A percentile compares a stretch with the other conserved stretches of the same genome.
Conservation (phyloP, 371 early-diverging fungal species). For the Nematocida parisii region DNA sequence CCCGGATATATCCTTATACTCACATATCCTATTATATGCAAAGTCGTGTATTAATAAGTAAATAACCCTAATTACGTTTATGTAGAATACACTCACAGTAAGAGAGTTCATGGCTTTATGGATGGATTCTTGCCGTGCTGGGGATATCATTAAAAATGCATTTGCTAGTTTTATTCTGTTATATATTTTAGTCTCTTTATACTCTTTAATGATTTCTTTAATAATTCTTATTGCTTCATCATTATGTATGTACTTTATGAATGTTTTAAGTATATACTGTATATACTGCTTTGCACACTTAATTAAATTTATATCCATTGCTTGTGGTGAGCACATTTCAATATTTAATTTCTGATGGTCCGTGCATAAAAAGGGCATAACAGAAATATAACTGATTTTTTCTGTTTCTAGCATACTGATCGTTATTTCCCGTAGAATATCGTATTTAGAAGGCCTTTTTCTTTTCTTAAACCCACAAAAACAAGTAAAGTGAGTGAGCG, state of each 20-base stretch:
- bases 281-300: neutral
- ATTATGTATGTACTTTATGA: neutral
- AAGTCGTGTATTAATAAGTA: slow-evolving; percentile 15
- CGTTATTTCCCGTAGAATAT: slow-evolving; percentile 8
- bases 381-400: slow-evolving; percentile 14
- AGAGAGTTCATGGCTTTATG: neutral
- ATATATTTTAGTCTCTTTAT: neutral
- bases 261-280: neutral
- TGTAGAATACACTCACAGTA: slow-evolving; percentile 1
- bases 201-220: neutral
- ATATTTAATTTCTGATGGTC: slow-evolving; percentile 6
- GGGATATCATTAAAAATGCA: neutral
- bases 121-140: neutral
- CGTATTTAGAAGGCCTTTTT: slow-evolving; percentile 8
- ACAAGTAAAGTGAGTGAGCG: slow-evolving; percentile 20
- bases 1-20: neutral
- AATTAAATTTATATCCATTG: neutral
- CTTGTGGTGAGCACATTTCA: slow-evolving; percentile 31
- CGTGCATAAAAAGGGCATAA: slow-evolving; percentile 27
- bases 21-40: neutral
- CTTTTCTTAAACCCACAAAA: slow-evolving; percentile 39
- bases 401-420: slow-evolving; percentile 27
- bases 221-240: neutral
- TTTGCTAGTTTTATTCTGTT: neutral
- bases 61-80: slow-evolving; percentile 1